Percentiles rank a stretch among this genome's conserved stretches.
Evolutionary conservation across 164 flowering plant genomes (phyloP).

Genomic region (Vitis labrusca): DNA sequence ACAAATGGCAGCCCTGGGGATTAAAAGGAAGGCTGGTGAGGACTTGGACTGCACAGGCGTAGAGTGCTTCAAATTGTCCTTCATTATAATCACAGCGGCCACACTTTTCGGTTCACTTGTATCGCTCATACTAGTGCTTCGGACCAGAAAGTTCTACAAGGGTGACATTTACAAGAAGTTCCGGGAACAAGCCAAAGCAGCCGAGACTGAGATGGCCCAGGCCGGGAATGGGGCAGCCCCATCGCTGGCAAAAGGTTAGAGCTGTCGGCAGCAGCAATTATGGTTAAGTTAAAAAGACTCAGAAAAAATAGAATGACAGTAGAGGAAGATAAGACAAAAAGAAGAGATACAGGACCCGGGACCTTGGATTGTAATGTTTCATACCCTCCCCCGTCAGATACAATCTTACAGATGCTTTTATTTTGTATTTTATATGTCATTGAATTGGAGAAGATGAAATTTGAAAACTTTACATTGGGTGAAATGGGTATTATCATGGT

Average conservation of each 20-base stretch:
- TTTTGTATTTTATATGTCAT: no score
- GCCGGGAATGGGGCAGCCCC: no score
- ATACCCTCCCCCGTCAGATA: no score
- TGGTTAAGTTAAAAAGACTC: no score
- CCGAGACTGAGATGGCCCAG: constrained; percentile 20
- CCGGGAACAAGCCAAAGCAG: constrained; percentile 26
- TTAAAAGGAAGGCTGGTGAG: constrained; percentile 21
- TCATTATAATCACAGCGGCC: constrained; percentile 34
- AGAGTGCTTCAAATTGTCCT: constrained; percentile 34
- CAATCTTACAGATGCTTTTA: no score
- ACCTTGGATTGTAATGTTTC: no score
- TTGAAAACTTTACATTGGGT: no score
- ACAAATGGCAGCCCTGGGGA: constrained; percentile 31
- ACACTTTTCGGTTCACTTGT: constrained; percentile 32
- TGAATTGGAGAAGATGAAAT: no score
- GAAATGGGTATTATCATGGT: no score
- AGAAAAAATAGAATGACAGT: not conserved
- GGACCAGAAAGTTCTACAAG: constrained; percentile 45
- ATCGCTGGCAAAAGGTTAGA: no score
- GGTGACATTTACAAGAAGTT: constrained; percentile 53
- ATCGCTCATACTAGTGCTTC: constrained; percentile 32
- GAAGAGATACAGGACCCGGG: no score
- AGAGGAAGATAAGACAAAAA: not conserved
- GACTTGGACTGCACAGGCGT: constrained; percentile 34
- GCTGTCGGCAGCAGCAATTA: no score